A percentile compares a stretch with the other conserved stretches of the same genome.
These are phyloP conservation scores for Prunus mume DNA, from an alignment of 306 rosid species.

Conservation along the genomic window DNA sequence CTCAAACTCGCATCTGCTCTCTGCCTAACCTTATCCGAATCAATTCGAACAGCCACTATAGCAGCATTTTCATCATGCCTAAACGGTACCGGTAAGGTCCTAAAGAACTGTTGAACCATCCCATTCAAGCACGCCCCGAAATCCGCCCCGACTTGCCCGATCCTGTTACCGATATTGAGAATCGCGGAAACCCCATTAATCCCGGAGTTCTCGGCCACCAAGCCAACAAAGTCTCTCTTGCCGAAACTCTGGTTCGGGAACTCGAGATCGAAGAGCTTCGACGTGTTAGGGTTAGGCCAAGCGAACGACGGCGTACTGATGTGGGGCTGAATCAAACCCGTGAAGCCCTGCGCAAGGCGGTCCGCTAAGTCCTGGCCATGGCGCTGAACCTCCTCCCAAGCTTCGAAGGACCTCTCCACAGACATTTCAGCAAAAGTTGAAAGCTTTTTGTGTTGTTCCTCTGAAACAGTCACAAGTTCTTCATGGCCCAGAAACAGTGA, in stretches of 20 bases:
- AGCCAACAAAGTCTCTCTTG: conserved; percentile 54
- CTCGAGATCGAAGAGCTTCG: conserved; percentile 82
- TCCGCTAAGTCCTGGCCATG: conserved; percentile 97
- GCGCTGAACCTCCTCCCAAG: conserved; percentile 98
- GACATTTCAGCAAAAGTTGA: conserved; percentile 43
- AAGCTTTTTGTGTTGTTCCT: conserved; percentile 6
- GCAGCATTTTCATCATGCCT: conserved; percentile 50
- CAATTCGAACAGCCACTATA: conserved; percentile 33
- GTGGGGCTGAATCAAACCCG: conserved; percentile 77
- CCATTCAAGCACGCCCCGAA: conserved; percentile 91
- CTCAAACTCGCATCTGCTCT: conserved; percentile 43
- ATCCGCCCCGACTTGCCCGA: conserved; percentile 91
- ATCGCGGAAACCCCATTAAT: conserved; percentile 73
- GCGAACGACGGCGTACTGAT: conserved; percentile 70
- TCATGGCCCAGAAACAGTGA: conserved; percentile 23
- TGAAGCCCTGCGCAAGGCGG: conserved; percentile 89
- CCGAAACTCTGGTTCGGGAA: conserved; percentile 63
- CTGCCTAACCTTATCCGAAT: conserved; percentile 44
- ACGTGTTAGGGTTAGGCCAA: conserved; percentile 70
- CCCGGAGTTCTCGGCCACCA: conserved; percentile 40
- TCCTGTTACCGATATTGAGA: conserved; percentile 76
- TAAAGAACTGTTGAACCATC: conserved; percentile 80
- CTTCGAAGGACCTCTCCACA: conserved; percentile 84
- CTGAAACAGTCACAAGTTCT: conserved; percentile 15
- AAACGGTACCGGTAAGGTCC: conserved; percentile 78